phyloP scores from a whole-genome alignment of 345 rosid genomes.

The Populus deltoides region DNA sequence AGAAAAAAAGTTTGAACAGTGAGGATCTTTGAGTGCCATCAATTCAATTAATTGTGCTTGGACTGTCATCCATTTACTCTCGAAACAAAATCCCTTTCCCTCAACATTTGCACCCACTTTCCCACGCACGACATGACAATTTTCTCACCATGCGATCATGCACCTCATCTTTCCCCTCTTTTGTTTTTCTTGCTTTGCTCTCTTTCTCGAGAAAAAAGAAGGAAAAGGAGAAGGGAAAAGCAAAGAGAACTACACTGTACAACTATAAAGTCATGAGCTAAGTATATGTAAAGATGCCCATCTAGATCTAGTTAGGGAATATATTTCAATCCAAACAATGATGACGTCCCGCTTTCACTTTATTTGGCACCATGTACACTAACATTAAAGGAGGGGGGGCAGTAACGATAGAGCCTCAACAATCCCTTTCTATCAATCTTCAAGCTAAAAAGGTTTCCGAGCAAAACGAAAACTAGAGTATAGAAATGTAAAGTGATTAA shows the following conservation, averaged over 20 bases:
- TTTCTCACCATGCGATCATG: slow-evolving; percentile 44
- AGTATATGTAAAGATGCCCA: slow-evolving; percentile 26
- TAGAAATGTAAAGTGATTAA: slow-evolving; percentile 42
- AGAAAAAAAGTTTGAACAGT: slow-evolving; percentile 8
- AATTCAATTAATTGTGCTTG: slow-evolving; percentile 43
- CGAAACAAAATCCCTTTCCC: slow-evolving; percentile 36
- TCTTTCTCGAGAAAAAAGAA: slow-evolving; percentile 31
- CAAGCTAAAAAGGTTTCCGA: slow-evolving; percentile 58
- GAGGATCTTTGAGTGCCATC: slow-evolving; percentile 49
- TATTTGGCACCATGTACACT: slow-evolving; percentile 21
- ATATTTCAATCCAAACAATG: slow-evolving; percentile 53
- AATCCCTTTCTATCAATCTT: slow-evolving; percentile 53
- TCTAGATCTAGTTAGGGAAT: slow-evolving; percentile 49
- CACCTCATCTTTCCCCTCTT: slow-evolving; percentile 10
- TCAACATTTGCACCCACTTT: slow-evolving; percentile 53
- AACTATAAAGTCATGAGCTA: slow-evolving; percentile 32
- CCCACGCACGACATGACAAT: slow-evolving; percentile 52
- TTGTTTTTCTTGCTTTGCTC: not conserved
- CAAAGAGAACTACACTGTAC: slow-evolving; percentile 33
- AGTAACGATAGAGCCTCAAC: slow-evolving; percentile 15
- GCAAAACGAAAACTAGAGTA: slow-evolving; percentile 29
- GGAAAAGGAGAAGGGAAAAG: slow-evolving; percentile 16
- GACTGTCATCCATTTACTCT: slow-evolving; percentile 67
- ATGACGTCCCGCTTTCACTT: slow-evolving; percentile 41
- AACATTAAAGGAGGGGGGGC: slow-evolving; percentile 7